phyloP scores from a whole-genome alignment of 108 stramenopile genomes.

The Pseudonitzschia pungens region DNA sequence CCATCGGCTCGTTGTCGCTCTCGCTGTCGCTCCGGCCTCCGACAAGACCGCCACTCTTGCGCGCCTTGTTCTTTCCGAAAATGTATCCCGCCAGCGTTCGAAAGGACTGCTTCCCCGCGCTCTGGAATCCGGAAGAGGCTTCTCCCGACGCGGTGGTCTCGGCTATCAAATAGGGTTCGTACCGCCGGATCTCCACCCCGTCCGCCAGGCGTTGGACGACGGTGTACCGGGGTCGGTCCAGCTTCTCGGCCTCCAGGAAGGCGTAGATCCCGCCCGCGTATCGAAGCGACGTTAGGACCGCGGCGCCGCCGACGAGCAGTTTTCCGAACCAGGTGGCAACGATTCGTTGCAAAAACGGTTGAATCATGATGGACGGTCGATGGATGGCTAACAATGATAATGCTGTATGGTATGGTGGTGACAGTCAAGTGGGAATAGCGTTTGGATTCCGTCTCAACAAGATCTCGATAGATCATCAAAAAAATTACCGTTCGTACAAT shows the following conservation, averaged over 20 bases:
- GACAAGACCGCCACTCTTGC: slow-evolving; percentile 18
- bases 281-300: slow-evolving; percentile 32
- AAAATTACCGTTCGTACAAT: too few relatives aligned
- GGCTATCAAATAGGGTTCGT: slow-evolving; percentile 63
- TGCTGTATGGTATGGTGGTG: too few relatives aligned
- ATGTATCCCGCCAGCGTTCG: slow-evolving; percentile 61
- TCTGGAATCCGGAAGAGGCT: slow-evolving; percentile 31
- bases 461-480: too few relatives aligned
- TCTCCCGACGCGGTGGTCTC: slow-evolving; percentile 59
- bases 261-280: slow-evolving; percentile 48
- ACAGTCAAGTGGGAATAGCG: too few relatives aligned
- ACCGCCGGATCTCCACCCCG: slow-evolving; percentile 55
- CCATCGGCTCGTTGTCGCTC: slow-evolving; percentile 56
- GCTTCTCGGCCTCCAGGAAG: slow-evolving; percentile 47
- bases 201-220: slow-evolving; percentile 44
- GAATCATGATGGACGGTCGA: slow-evolving; percentile 1
- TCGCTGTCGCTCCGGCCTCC: neutral
- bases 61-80: slow-evolving; percentile 59
- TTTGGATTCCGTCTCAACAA: too few relatives aligned
- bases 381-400: too few relatives aligned
- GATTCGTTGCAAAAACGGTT: neutral
- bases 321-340: slow-evolving; percentile 5
- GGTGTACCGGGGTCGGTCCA: slow-evolving; percentile 55
- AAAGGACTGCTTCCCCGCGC: slow-evolving; percentile 44
- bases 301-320: slow-evolving; percentile 23